Evolutionary conservation across 2,329 filamentous ascomycete genomes (phyloP).

Genomic region (Sclerotinia glacialis): DNA sequence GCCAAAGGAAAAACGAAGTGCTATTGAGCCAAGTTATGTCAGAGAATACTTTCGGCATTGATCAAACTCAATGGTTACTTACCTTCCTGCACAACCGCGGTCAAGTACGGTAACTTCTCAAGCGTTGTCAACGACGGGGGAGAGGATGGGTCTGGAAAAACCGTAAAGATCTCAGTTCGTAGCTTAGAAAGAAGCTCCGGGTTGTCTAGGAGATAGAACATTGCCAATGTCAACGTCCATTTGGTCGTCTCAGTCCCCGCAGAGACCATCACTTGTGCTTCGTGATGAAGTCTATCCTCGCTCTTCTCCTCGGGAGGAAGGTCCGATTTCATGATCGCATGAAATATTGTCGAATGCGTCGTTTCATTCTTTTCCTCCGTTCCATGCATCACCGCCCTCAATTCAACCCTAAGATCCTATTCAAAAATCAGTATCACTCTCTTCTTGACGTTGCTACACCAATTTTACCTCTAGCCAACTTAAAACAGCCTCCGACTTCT

Average conservation of each 20-base stretch:
- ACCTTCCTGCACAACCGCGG: slow-evolving; percentile 40
- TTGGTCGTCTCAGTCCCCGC: slow-evolving; percentile 44
- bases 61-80: background rate
- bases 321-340: slow-evolving; percentile 26
- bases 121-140: slow-evolving; percentile 29
- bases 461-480: slow-evolving; percentile 12
- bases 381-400: slow-evolving; percentile 14
- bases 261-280: slow-evolving; percentile 37
- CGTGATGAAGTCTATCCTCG: slow-evolving; percentile 37
- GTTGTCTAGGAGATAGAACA: slow-evolving; percentile 43
- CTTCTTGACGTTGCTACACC: background rate
- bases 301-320: slow-evolving; percentile 42
- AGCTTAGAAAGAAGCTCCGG: slow-evolving; percentile 38
- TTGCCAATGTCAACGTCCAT: slow-evolving; percentile 39
- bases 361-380: background rate
- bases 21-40: background rate
- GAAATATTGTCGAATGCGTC: slow-evolving; percentile 34
- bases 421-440: background rate
- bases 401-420: slow-evolving; percentile 12
- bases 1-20: slow-evolving; percentile 39
- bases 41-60: background rate
- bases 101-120: slow-evolving; percentile 38
- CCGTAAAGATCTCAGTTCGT: slow-evolving; percentile 39
- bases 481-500: background rate
- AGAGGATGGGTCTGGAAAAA: slow-evolving; percentile 12